phyloP scores from a whole-genome alignment of 768 basidiomycete genomes.

The Crassisporium funariophilum region DNA sequence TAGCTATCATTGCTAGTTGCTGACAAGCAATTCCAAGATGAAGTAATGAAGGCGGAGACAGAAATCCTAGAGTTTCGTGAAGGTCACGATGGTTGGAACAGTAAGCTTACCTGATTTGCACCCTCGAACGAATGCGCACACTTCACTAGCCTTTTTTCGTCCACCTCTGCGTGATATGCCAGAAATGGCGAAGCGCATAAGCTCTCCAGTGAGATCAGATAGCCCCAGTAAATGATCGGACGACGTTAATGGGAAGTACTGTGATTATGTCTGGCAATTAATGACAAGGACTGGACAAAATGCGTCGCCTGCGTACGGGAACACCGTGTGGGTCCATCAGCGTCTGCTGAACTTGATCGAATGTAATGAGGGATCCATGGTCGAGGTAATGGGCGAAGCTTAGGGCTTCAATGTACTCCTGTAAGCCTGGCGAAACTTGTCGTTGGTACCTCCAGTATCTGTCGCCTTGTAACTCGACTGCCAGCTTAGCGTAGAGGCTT shows the following conservation, averaged over 20 bases:
- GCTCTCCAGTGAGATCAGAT: conserved; percentile 93
- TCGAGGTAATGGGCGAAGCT: conserved; percentile 88
- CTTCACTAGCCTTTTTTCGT: conserved; percentile 57
- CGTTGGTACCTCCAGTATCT: conserved; percentile 79
- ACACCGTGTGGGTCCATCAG: conserved; percentile 62
- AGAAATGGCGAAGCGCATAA: conserved; percentile 95
- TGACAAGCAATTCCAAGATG: no score
- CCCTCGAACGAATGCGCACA: conserved; percentile 70
- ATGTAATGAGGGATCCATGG: conserved; percentile 65
- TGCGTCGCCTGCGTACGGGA: conserved; percentile 51
- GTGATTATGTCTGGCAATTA: conserved; percentile 7
- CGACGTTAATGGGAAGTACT: conserved; percentile 78
- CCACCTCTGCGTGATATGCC: conserved; percentile 71
- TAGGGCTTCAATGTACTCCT: conserved; percentile 95
- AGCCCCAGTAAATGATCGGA: conserved; percentile 92
- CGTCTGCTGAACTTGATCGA: conserved; percentile 63
- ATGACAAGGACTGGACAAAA: conserved; percentile 6
- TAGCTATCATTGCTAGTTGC: no score
- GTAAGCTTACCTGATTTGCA: conserved; percentile 65
- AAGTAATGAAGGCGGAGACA: conserved; percentile 10
- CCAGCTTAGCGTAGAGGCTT: conserved; percentile 60
- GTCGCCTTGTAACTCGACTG: conserved; percentile 62
- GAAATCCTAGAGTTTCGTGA: not conserved
- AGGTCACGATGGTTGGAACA: not conserved
- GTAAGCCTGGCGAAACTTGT: conserved; percentile 77